Percentiles rank a stretch among this genome's conserved stretches.
phyloP scores from a whole-genome alignment of 139 green algal species.

The Mychonastes homosphaera region DNA sequence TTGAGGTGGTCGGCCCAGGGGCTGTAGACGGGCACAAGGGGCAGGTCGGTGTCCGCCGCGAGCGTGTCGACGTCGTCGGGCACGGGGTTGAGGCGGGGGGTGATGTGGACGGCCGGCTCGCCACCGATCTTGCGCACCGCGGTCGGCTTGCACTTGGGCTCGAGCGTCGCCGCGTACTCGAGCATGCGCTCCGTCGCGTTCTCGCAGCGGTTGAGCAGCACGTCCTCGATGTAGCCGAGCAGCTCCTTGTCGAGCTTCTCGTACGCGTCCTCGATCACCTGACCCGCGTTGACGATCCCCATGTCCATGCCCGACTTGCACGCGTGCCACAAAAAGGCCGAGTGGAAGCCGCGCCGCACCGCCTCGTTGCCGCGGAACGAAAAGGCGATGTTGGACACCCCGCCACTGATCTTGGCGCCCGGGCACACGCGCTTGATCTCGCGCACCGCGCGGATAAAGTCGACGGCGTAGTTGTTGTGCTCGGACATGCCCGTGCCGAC shows the following conservation, averaged over 20 bases:
- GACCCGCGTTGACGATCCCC: conserved; percentile 94
- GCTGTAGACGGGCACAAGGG: neutral
- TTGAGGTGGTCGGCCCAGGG: conserved; percentile 13
- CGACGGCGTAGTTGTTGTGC: conserved; percentile 99
- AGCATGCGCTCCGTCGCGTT: conserved; percentile 89
- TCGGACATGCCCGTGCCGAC: conserved; percentile 91
- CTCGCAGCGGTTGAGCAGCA: conserved; percentile 73
- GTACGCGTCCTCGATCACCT: conserved; percentile 88
- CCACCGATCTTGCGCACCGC: conserved; percentile 43
- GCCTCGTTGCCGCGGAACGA: conserved; percentile 95
- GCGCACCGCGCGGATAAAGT: conserved; percentile 88
- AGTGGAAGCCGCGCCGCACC: conserved; percentile 88
- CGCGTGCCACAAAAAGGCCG: conserved; percentile 88
- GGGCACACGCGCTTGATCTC: conserved; percentile 95
- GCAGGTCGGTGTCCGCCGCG: neutral
- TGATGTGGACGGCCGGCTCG: no score
- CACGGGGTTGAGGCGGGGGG: neutral
- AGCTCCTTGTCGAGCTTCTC: conserved; percentile 97
- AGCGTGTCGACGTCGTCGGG: neutral
- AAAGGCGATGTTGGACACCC: conserved; percentile 98
- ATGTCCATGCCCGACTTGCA: conserved; percentile 98
- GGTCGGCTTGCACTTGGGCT: conserved; percentile 77
- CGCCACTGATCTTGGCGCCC: conserved; percentile 87
- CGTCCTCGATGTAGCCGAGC: conserved; percentile 84
- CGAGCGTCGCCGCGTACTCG: conserved; percentile 70